These are phyloP conservation scores for Ashbya aceris DNA, from an alignment of 1,139 yeast genomes.

Conservation along the genomic window DNA sequence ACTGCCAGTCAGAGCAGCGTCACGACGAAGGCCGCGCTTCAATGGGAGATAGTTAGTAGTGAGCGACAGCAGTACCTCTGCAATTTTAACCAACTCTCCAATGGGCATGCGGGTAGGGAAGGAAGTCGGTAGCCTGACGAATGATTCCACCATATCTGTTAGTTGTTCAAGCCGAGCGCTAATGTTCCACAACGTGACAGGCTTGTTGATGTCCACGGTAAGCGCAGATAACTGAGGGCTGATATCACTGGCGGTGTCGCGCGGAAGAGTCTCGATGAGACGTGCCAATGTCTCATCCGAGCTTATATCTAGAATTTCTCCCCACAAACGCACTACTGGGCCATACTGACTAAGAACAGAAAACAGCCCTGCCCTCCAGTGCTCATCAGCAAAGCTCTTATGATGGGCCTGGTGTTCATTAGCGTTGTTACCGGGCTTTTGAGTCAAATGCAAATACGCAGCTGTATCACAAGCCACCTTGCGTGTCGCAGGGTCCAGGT, in stretches of 20 bases:
- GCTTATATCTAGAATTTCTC: slow-evolving; percentile 46
- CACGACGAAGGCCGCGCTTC: slow-evolving; percentile 51
- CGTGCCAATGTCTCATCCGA: slow-evolving; percentile 41
- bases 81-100: slow-evolving; percentile 41
- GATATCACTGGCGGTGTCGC: slow-evolving; percentile 20
- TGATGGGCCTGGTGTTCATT: slow-evolving; percentile 30
- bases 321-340: slow-evolving; percentile 45
- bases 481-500: slow-evolving; percentile 35
- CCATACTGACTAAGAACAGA: slow-evolving; percentile 39
- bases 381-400: slow-evolving; percentile 31
- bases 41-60: slow-evolving; percentile 46
- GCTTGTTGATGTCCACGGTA: slow-evolving; percentile 48
- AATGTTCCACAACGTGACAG: slow-evolving; percentile 42
- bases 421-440: slow-evolving; percentile 37
- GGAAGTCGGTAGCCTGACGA: slow-evolving; percentile 39
- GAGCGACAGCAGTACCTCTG: slow-evolving; percentile 45
- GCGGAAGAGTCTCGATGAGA: slow-evolving; percentile 31
- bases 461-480: slow-evolving; percentile 39
- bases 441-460: slow-evolving; percentile 57
- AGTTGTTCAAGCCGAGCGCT: slow-evolving; percentile 43
- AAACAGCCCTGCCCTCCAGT: slow-evolving; percentile 41
- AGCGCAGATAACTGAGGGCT: slow-evolving; percentile 38
- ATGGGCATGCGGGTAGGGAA: slow-evolving; percentile 45
- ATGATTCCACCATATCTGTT: slow-evolving; percentile 37
- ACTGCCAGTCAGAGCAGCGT: slow-evolving; percentile 34